Percentiles rank a stretch among this genome's conserved stretches.
Conservation (phyloP, 1,284 basidiomycete species). For the Puccinia polysora region DNA sequence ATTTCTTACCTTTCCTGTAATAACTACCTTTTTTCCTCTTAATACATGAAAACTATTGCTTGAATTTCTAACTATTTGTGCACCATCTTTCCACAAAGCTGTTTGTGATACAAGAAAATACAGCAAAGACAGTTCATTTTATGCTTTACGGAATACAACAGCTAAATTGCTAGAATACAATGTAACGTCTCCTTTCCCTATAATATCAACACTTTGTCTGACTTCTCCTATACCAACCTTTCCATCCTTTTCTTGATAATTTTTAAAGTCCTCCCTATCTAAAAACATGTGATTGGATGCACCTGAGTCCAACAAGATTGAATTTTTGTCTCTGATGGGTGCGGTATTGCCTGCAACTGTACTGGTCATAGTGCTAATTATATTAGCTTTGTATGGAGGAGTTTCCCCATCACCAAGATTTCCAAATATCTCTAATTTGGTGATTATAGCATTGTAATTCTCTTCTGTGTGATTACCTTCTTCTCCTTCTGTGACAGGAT, state of each 20-base stretch:
- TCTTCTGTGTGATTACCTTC: neutral
- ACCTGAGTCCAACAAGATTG: neutral
- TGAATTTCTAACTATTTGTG: no score
- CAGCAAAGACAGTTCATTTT: no score
- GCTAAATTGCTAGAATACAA: no score
- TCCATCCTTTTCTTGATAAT: neutral
- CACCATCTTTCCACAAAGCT: no score
- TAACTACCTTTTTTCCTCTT: no score
- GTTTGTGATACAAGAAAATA: no score
- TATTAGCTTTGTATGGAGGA: neutral
- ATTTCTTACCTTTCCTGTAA: no score
- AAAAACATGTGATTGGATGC: neutral
- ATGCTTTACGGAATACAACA: no score
- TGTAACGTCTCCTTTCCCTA: neutral
- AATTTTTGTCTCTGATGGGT: neutral
- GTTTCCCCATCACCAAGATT: neutral
- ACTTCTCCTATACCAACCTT: neutral
- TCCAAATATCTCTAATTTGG: neutral
- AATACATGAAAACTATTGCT: no score
- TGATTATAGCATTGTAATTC: neutral
- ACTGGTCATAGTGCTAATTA: neutral
- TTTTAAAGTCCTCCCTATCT: neutral
- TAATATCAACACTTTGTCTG: neutral
- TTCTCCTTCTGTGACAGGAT: neutral
- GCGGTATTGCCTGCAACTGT: neutral